Evolutionary conservation across 1,139 yeast species (phyloP).

Genomic region (Saccharomyces hybrid): DNA sequence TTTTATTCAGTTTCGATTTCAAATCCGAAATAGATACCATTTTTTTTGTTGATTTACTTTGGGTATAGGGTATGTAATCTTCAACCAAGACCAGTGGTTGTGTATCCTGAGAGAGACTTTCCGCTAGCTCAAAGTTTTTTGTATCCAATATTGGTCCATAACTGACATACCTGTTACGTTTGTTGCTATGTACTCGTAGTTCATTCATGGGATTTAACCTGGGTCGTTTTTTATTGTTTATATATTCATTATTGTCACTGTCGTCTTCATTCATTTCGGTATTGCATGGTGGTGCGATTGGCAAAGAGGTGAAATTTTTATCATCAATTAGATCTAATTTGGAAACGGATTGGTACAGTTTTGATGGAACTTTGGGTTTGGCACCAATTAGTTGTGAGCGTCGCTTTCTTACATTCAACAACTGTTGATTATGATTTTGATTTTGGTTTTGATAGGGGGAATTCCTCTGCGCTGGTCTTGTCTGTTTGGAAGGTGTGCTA

Average conservation of each 20-base stretch:
- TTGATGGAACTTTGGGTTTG: constrained; percentile 20
- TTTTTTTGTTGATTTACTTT: constrained; percentile 13
- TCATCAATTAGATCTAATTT: constrained; percentile 28
- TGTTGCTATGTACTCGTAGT: constrained; percentile 19
- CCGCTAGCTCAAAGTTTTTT: constrained; percentile 3
- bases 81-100: constrained; percentile 27
- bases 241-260: constrained; percentile 1
- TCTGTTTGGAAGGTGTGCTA: constrained; percentile 26
- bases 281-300: constrained; percentile 26
- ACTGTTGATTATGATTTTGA: constrained; percentile 6
- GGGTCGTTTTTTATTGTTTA: constrained; percentile 3
- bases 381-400: constrained; percentile 24
- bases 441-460: background rate
- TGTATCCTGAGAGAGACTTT: constrained; percentile 1
- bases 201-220: constrained; percentile 15
- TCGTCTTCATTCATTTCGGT: background rate
- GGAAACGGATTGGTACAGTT: constrained; percentile 19
- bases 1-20: constrained; percentile 19
- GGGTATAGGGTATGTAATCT: constrained; percentile 23
- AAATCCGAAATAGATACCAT: constrained; percentile 25
- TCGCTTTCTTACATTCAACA: constrained; percentile 16
- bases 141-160: constrained; percentile 6
- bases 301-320: constrained; percentile 24
- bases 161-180: constrained; percentile 20
- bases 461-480: background rate